Base-by-base conservation (phyloP, 2,329 filamentous ascomycete genomes). In the Macrophomina tecta region DNA sequence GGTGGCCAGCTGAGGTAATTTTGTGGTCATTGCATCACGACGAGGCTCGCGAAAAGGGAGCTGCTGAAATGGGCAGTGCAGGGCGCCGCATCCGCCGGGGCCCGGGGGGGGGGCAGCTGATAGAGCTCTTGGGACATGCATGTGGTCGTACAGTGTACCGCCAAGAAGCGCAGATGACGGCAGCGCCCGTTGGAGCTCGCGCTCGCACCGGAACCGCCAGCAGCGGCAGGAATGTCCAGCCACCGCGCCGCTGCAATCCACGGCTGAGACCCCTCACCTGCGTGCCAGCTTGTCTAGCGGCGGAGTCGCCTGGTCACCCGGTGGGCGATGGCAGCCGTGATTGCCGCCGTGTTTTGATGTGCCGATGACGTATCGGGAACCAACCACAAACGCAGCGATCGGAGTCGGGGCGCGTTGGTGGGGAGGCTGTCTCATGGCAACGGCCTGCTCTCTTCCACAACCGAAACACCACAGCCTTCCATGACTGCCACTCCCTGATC, bases 341-440 rank as follows among this genome's bases (percentile, higher is more conserved):
- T 65, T 65, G 63, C 63, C 63, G 63, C 63, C 51, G 51, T 16
- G 34, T 38, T 42, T 55, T 56, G 58, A 36, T 45, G 58, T 49
- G 34, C 30, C 28, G 30, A 12, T 46, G 32, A 65, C 63, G 63
- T 65, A 45, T 51, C 45, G 55, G 38, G 63, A 38, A n/a, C 52
- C 34, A 55, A 55, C 28, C 45, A 46, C 60, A 45, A 40, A 63
- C 60, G 42, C 56, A 61, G 56, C 58, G 58, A 62, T 62, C 45
- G 58, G 58, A 49, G 56, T 62, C 58, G 30, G 46, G 46, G 16
- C 40, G 46, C 51, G 48, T 55, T 56, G 63, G 63, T 56, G 63
- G 63, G 63, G 63, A 53, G 52, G 52, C 52, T 49, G 49, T 65
- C 63, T 65, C 63, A 64, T 53, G 61, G 61, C 65, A 67, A 62